These are phyloP conservation scores for Beauveria brongniartii DNA, from an alignment of 2,329 filamentous ascomycete species.

Conservation along the genomic window DNA sequence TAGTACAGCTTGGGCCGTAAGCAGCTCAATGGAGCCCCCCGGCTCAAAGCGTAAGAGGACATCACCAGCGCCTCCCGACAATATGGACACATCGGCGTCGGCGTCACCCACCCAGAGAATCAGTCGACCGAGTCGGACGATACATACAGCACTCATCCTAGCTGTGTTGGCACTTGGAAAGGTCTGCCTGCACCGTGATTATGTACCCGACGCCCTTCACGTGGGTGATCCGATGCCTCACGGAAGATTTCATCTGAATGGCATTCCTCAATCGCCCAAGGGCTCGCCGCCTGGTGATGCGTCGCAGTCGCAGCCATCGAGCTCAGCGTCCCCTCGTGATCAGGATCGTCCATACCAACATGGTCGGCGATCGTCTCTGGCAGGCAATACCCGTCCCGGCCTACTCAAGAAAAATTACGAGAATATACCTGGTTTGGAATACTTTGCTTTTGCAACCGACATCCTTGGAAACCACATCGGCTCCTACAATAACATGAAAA, in stretches of 20 bases:
- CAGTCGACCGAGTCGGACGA: constrained; percentile 53
- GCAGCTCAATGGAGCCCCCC: constrained; percentile 19
- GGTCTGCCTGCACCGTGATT: constrained; percentile 55
- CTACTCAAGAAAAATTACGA: constrained; percentile 59
- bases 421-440: constrained; percentile 79
- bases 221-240: constrained; percentile 23
- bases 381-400: constrained; percentile 29
- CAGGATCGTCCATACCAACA: constrained; percentile 32
- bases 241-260: constrained; percentile 38
- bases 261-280: constrained; percentile 41
- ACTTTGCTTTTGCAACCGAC: constrained; percentile 78
- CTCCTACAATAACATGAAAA: constrained; percentile 69
- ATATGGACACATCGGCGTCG: constrained; percentile 20
- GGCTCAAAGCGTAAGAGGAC: constrained; percentile 49
- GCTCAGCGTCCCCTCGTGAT: constrained; percentile 45
- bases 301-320: constrained; percentile 40
- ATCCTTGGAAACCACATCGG: constrained; percentile 78
- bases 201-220: constrained; percentile 49
- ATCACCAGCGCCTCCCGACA: constrained; percentile 31
- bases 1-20: constrained; percentile 26
- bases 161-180: constrained; percentile 80
- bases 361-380: constrained; percentile 45
- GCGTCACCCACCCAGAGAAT: constrained; percentile 29
- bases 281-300: constrained; percentile 43
- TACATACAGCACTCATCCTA: constrained; percentile 74